Conservation (phyloP, 129 eudicot genomes). For the Gnaphalium uliginosum region DNA sequence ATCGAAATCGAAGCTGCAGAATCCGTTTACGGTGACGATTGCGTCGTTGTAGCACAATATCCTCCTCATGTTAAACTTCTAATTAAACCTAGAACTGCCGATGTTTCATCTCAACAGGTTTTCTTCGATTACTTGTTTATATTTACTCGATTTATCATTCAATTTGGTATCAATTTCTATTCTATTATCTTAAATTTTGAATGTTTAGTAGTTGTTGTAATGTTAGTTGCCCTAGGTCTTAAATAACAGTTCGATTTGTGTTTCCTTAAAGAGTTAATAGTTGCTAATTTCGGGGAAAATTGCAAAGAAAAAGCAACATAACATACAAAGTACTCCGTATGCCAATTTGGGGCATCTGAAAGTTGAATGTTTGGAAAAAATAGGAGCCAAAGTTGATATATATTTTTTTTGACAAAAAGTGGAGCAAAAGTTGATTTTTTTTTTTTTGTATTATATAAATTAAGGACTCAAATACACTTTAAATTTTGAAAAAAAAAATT, state of each 20-base stretch:
- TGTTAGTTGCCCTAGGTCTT: slow-evolving; percentile 15
- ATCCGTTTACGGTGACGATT: slow-evolving; percentile 85
- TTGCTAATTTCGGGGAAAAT: background rate
- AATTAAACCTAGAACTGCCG: slow-evolving; percentile 89
- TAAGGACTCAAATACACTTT: too few relatives aligned
- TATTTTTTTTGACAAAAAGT: too few relatives aligned
- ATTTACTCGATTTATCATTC: background rate
- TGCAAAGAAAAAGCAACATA: background rate
- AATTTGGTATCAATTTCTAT: background rate
- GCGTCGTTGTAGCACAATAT: slow-evolving; percentile 43
- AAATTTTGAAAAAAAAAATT: too few relatives aligned
- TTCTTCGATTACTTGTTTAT: background rate
- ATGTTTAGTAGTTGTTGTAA: background rate
- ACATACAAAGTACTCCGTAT: background rate
- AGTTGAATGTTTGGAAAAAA: background rate
- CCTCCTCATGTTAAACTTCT: slow-evolving; percentile 73
- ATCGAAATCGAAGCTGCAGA: slow-evolving; percentile 69
- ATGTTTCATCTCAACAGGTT: slow-evolving; percentile 84
- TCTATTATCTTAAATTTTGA: background rate
- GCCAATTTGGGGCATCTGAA: background rate
- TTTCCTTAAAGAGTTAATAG: background rate
- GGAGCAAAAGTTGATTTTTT: background rate
- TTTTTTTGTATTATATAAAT: too few relatives aligned
- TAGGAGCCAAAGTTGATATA: too few relatives aligned
- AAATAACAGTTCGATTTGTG: background rate